Evolutionary conservation across 2,329 filamentous ascomycete species (phyloP).

Genomic region (Delphinella strobiligena): DNA sequence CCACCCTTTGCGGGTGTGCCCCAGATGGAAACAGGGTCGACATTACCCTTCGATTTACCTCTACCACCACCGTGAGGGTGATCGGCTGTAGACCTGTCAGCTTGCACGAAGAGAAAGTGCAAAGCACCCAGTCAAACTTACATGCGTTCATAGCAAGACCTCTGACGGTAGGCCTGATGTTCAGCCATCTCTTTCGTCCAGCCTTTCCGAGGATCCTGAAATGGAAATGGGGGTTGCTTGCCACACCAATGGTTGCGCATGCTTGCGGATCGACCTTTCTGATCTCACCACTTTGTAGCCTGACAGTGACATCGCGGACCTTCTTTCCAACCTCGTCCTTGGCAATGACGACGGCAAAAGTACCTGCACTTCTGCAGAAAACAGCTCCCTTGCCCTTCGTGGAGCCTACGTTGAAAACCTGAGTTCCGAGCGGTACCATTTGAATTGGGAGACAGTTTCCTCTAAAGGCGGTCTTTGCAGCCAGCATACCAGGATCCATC

Average conservation of each 20-base stretch:
- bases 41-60: slow-evolving; percentile 98
- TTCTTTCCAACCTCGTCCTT: slow-evolving; percentile 71
- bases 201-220: slow-evolving; percentile 90
- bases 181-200: slow-evolving; percentile 83
- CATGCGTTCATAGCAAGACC: slow-evolving; percentile 98
- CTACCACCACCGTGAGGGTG: slow-evolving; percentile 98
- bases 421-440: slow-evolving; percentile 91
- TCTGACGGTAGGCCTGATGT: slow-evolving; percentile 87
- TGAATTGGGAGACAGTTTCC: slow-evolving; percentile 92
- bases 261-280: slow-evolving; percentile 82
- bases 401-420: slow-evolving; percentile 80
- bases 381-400: slow-evolving; percentile 62
- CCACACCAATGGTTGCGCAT: slow-evolving; percentile 85
- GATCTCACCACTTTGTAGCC: slow-evolving; percentile 85
- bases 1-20: slow-evolving; percentile 79
- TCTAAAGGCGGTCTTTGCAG: slow-evolving; percentile 83
- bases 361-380: slow-evolving; percentile 90
- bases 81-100: slow-evolving; percentile 45
- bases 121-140: slow-evolving; percentile 28
- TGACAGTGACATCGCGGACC: slow-evolving; percentile 69
- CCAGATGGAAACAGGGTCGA: slow-evolving; percentile 91
- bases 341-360: slow-evolving; percentile 75
- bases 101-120: neutral
- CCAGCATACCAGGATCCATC: slow-evolving; percentile 89
- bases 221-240: slow-evolving; percentile 87